Conservation (phyloP, 192 early-diverging fungal species). For the Coemansia sp. region DNA sequence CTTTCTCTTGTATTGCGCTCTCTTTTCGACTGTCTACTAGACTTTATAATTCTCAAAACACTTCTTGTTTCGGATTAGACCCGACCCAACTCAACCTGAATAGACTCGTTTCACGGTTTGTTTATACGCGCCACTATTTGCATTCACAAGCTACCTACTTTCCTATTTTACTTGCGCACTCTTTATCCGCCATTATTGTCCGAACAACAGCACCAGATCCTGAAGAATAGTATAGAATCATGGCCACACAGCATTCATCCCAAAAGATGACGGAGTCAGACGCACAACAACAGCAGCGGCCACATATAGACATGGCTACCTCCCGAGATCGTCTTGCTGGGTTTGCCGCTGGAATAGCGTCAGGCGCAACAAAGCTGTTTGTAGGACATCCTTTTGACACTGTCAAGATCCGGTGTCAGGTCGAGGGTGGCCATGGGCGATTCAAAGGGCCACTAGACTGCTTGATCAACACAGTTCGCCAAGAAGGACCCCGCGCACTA, state of each 20-base stretch:
- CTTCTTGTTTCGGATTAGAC: background rate
- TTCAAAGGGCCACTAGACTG: slow-evolving; percentile 75
- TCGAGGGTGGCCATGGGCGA: slow-evolving; percentile 62
- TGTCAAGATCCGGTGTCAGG: slow-evolving; percentile 77
- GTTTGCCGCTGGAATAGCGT: slow-evolving; percentile 68
- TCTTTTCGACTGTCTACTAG: background rate
- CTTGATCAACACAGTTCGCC: slow-evolving; percentile 59
- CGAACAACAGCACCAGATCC: background rate
- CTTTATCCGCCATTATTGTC: background rate
- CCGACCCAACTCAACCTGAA: too few species aligned
- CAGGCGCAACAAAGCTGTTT: slow-evolving; percentile 72
- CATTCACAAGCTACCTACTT: too few species aligned
- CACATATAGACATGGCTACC: slow-evolving; percentile 37
- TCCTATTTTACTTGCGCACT: too few species aligned
- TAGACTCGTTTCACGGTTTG: too few species aligned
- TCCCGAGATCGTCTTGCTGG: slow-evolving; percentile 58
- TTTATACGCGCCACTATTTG: too few species aligned
- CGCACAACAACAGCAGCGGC: background rate
- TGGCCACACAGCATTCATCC: background rate
- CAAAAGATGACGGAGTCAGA: background rate
- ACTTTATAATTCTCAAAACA: background rate
- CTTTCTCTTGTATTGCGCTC: background rate
- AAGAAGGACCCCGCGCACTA: slow-evolving; percentile 72
- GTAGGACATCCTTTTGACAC: slow-evolving; percentile 87
- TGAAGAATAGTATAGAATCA: background rate